Base-by-base conservation (phyloP, 805 yeast genomes). In the Cyberlindnera xylosilytica region DNA sequence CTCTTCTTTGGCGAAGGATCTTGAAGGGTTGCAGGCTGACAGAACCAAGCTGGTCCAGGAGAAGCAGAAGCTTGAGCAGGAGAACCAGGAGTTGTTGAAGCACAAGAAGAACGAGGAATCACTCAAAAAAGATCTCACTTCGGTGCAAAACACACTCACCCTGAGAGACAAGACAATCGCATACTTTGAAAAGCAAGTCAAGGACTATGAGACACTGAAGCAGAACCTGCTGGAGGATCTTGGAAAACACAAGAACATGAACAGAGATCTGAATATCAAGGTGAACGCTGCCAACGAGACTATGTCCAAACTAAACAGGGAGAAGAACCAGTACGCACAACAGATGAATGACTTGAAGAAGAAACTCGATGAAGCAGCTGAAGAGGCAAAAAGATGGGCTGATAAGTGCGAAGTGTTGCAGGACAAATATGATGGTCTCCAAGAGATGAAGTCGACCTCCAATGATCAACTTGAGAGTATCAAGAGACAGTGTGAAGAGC, bases 401-500 rank as follows among this genome's bases (percentile, higher is more conserved):
- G 83, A 76, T 42, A 62, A 69, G 42, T 54, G 64, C 8, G 53
- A 50, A n/a, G 64, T 65, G 6, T 46, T 68, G 24, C 68, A 63
- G 40, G 69, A 63, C 39, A 66, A 70, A 43, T 63, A 61, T 35
- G 66, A 66, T 39, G 62, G 66, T 12, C 43, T 66, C 16, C 65
- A 69, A 43, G 61, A 60, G 29, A 36, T 64, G 27, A 66, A 66
- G 36, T 51, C 63, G 13, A 41, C 44, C 1, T 64, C 72, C 1
- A 66, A 52, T 38, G 76, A 70, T 20, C 74, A 71, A 44, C 65
- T 70, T 8, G 81, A 75, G 30, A 51, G 69, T 0, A 53, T 78
- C 45, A 81, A 75, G 53, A 81, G 78, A 49, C 88, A 86, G 57
- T 76, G 81, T 45, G 91, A 87, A 39, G 96, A 87, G 54, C 60